phyloP scores from a whole-genome alignment of 2,329 filamentous ascomycete genomes.

The Zymoseptoria tritici region DNA sequence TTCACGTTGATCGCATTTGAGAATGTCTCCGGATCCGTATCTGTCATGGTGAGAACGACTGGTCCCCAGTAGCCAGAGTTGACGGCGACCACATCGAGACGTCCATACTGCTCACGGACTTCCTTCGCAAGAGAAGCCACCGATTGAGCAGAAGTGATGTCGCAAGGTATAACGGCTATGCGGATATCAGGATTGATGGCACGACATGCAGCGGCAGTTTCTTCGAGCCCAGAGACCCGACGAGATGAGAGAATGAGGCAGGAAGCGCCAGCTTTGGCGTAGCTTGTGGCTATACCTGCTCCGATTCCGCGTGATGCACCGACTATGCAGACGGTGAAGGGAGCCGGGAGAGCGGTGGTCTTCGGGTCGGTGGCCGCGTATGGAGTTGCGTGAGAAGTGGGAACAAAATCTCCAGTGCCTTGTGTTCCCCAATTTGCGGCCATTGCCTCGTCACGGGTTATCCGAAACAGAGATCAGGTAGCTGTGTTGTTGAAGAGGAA shows the following conservation, averaged over 20 bases:
- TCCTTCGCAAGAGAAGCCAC: conserved; percentile 16
- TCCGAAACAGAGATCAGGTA: background rate
- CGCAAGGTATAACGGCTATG: conserved; percentile 23
- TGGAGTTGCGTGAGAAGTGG: conserved; percentile 8
- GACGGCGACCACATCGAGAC: conserved; percentile 21
- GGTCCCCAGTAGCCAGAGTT: conserved; percentile 23
- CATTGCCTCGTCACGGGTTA: background rate
- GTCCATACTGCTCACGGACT: conserved; percentile 11
- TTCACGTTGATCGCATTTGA: conserved; percentile 21
- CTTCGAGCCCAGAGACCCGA: conserved; percentile 24
- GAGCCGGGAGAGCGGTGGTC: conserved; percentile 17
- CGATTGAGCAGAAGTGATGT: conserved; percentile 16
- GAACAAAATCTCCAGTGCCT: conserved; percentile 4
- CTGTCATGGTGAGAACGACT: conserved; percentile 14
- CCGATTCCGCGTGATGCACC: conserved; percentile 31
- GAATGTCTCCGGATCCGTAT: conserved; percentile 19
- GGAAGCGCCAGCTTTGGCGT: conserved; percentile 29
- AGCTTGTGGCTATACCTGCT: conserved; percentile 28
- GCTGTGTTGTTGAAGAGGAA: background rate
- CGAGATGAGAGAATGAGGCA: conserved; percentile 31
- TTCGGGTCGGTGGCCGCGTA: conserved; percentile 5
- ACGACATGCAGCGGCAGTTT: conserved; percentile 21
- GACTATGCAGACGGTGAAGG: conserved; percentile 31
- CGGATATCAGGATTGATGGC: conserved; percentile 20
- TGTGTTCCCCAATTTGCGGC: conserved; percentile 9